Evolutionary conservation across 331 rosid species (phyloP), one percentile per base, ranked within the genome.

Genomic region (Malus hybrid): DNA sequence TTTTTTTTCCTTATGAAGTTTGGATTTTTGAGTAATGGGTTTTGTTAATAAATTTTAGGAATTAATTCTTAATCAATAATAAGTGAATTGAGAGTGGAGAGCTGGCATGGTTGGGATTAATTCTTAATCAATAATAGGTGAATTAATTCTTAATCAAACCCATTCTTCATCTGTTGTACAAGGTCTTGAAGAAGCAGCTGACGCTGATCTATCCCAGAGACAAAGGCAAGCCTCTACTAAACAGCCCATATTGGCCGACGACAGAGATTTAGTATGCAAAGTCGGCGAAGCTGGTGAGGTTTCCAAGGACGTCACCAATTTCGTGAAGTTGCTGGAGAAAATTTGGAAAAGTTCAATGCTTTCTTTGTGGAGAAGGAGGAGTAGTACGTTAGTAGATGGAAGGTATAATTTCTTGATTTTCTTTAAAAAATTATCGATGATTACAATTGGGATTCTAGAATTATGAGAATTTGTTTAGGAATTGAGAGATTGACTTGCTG

Each of bases 171-270:
- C 66, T 93, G 58, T 86, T 91, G 11, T 93, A 93, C 83, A 91
- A 91, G 75, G 86, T 80, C 78, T 75, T 93, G 75, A 93, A 93
- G 85, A 86, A 91, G 74, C 94, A 89, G 75, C 39, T 93, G 75
- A 93, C 89, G 42, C 78, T 86, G 34, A 88, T 91, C 22, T 75
- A 83, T 39, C 93, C 92, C 5, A 80, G 84, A 44, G 81, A 82
- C 42, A 82, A 36, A 13, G 84, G 72, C 0, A 56, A 48, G n/a
- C n/a, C 74, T 1, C 79, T 79, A 22, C 10, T 48, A 89, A 89
- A 63, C 87, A 84, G 63, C 83, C 50, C 15, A 73, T 76, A 61
- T 70, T 87, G 48, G 34, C 75, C 34, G 88, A 72, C 29, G 29
- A 28, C 29, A 28, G 29, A 28, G 29, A 28, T 28, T 28, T 28